Base-by-base conservation (phyloP, 345 rosid species). In the Hypericum androsaemum region DNA sequence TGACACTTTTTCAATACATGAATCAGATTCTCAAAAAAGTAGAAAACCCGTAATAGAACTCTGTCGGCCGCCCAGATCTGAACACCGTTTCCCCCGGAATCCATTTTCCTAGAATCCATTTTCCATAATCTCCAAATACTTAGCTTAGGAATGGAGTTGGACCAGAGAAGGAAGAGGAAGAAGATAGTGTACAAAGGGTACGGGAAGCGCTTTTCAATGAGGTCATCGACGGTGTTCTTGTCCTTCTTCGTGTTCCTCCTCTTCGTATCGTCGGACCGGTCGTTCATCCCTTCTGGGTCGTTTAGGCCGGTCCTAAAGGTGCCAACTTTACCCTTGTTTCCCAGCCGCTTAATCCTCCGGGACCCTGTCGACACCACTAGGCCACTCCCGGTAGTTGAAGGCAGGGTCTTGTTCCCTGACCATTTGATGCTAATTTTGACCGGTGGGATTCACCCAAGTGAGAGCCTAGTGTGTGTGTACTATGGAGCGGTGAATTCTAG, bases 61-160 rank as follows among this genome's bases (percentile, higher is more conserved):
- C 32, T 22, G 32, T 22, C 32, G 32, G 32, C 32, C 32, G 32
- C 32, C 32, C 32, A 22, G 32, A 22, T 22, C 32, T 22, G 32
- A 22, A 22, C 32, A 1, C 32, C 32, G 32, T 22, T 22, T 22
- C 32, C 32, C 32, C 1, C 32, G 4, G 32, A 22, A 22, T 22
- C 32, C 32, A 22, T 22, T 22, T 22, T 22, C 32, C 1, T 4
- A 22, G 32, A 22, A 22, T 22, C 32, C 32, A 22, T 22, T 22
- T 22, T 4, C 32, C 32, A 22, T 22, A 22, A n/a, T n/a, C n/a
- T n/a, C n/a, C n/a, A n/a, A n/a, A n/a, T n/a, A n/a, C n/a, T n/a
- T n/a, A n/a, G n/a, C n/a, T n/a, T n/a, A n/a, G n/a, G n/a, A n/a
- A 81, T 76, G 95, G 95, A 92, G 52, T 80, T 82, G 5, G 94